phyloP scores from a whole-genome alignment of 257 asterid species.

The Salvia splendens region DNA sequence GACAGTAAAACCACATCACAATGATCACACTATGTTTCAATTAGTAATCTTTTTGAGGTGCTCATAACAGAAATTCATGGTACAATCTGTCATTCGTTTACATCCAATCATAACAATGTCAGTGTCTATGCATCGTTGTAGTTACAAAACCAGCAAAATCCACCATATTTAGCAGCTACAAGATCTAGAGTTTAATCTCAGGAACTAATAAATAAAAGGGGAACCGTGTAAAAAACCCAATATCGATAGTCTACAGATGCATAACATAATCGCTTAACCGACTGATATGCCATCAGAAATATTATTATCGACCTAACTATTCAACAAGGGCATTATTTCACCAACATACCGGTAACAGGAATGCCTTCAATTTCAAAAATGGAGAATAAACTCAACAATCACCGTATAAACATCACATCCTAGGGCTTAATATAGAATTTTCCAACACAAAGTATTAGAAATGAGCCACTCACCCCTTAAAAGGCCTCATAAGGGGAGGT shows the following conservation, averaged over 20 bases:
- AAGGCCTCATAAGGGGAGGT: too few relatives aligned
- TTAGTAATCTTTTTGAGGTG: neutral
- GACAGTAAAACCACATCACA: conserved; percentile 11
- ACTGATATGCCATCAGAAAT: neutral
- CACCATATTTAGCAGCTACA: neutral
- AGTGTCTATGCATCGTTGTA: neutral
- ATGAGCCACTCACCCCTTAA: too few relatives aligned
- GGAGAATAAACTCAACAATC: neutral
- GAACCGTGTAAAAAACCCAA: neutral
- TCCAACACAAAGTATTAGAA: neutral
- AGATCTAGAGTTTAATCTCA: conserved; percentile 3
- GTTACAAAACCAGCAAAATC: neutral
- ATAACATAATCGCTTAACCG: neutral
- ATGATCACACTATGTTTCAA: neutral
- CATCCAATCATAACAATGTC: neutral
- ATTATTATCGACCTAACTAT: neutral
- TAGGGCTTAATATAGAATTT: conserved; percentile 5
- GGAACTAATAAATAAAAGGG: neutral
- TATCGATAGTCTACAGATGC: neutral
- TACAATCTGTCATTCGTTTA: neutral
- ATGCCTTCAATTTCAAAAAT: neutral
- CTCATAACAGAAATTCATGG: neutral
- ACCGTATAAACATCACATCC: neutral
- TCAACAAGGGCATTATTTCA: neutral
- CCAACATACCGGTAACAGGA: neutral